Conservation (phyloP, 208 protist genomes). For the Trypanosoma grayi region DNA sequence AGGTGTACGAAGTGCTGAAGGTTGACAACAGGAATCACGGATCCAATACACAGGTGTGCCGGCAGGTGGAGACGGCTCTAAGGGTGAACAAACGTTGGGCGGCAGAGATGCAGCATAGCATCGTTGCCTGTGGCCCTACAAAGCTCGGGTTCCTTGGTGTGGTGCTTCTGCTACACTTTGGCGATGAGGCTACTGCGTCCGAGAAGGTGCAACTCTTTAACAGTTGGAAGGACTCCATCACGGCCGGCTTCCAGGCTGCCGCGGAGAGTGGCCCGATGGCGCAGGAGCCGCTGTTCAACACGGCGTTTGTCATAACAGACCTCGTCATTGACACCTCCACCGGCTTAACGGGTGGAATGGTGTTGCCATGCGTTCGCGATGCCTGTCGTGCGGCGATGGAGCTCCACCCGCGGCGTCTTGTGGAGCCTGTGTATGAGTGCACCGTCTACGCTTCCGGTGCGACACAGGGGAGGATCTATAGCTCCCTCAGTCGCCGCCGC, state of each 20-base stretch:
- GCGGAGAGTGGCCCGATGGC: slow-evolving; percentile 95
- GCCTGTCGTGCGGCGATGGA: slow-evolving; percentile 94
- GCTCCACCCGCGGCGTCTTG: slow-evolving; percentile 86
- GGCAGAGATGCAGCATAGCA: slow-evolving; percentile 42
- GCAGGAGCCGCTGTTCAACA: slow-evolving; percentile 96
- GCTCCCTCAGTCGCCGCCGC: slow-evolving; percentile 81
- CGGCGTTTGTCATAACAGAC: slow-evolving; percentile 86
- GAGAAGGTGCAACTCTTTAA: slow-evolving; percentile 33
- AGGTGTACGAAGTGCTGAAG: slow-evolving; percentile 75
- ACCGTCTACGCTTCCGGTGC: slow-evolving; percentile 93
- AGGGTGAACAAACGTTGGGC: slow-evolving; percentile 58
- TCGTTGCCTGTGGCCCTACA: slow-evolving; percentile 59
- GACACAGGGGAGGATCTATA: slow-evolving; percentile 89
- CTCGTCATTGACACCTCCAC: slow-evolving; percentile 40
- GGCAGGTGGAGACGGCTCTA: slow-evolving; percentile 36
- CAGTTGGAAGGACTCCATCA: slow-evolving; percentile 81
- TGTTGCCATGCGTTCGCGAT: slow-evolving; percentile 93
- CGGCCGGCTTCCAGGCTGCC: slow-evolving; percentile 96
- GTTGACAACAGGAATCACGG: slow-evolving; percentile 68
- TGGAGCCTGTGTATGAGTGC: slow-evolving; percentile 97
- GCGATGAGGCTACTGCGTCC: slow-evolving; percentile 14
- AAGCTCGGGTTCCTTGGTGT: slow-evolving; percentile 73
- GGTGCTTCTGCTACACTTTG: slow-evolving; percentile 70
- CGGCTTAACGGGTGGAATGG: slow-evolving; percentile 84
- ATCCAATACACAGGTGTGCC: slow-evolving; percentile 43